A percentile compares a stretch with the other conserved stretches of the same genome.
These are phyloP conservation scores for Aquilaria malaccensis DNA, from an alignment of 345 rosid species.

Conservation along the genomic window DNA sequence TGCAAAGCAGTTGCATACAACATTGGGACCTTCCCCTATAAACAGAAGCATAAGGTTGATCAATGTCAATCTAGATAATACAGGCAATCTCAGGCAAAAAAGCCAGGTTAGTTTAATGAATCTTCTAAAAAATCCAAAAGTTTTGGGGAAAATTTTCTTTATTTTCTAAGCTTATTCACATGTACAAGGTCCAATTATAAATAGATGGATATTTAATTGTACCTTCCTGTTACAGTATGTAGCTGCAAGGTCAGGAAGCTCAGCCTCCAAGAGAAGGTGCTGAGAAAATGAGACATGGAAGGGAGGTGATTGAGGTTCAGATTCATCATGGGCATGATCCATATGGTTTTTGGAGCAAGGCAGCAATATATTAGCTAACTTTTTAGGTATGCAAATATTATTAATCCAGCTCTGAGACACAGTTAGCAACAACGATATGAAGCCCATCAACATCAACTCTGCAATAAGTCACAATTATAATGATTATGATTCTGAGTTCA, in stretches of 20 bases:
- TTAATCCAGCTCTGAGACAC: conserved; percentile 14
- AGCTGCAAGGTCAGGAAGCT: not conserved
- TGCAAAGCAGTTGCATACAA: conserved; percentile 58
- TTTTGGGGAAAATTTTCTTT: no score
- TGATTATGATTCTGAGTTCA: not conserved
- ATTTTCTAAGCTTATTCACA: not conserved
- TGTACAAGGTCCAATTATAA: no score
- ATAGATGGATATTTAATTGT: not conserved
- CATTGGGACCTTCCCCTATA: conserved; percentile 54
- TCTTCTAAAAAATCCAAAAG: not conserved
- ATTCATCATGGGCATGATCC: conserved; percentile 10
- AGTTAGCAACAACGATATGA: conserved; percentile 24
- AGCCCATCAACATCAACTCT: conserved; percentile 31
- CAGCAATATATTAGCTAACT: conserved; percentile 16
- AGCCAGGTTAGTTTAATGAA: not conserved
- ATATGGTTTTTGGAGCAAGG: conserved; percentile 9
- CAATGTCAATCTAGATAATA: no score
- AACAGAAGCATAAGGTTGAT: not conserved
- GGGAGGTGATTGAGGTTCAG: conserved; percentile 15
- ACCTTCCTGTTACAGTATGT: no score
- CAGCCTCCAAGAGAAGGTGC: no score
- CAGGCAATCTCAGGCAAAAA: not conserved
- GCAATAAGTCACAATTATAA: not conserved
- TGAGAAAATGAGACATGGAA: not conserved
- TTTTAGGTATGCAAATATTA: conserved; percentile 16